These are phyloP conservation scores for Cordyceps militaris DNA, from an alignment of 2,329 filamentous ascomycete species.

Conservation along the genomic window DNA sequence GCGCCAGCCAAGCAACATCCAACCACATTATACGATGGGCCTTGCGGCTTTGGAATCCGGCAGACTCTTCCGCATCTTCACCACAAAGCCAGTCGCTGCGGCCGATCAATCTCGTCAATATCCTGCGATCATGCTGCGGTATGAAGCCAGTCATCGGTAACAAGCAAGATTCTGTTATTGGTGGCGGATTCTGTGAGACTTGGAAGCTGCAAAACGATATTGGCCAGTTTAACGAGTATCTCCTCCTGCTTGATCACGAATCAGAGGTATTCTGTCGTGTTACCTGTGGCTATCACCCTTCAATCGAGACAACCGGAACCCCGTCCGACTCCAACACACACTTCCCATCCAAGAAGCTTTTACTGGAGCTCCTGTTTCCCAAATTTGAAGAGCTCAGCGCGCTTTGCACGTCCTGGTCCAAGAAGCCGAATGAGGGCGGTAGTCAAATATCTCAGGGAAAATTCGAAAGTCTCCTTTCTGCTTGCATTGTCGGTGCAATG, in stretches of 20 bases:
- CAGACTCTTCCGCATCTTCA: neutral
- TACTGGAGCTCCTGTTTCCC: constrained; percentile 46
- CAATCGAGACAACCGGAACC: constrained; percentile 14
- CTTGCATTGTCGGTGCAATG: constrained; percentile 38
- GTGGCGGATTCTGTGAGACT: constrained; percentile 41
- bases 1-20: constrained; percentile 58
- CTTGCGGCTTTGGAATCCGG: constrained; percentile 73
- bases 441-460: constrained; percentile 45
- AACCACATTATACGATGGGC: constrained; percentile 76
- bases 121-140: constrained; percentile 66
- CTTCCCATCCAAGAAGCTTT: constrained; percentile 41
- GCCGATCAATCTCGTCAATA: constrained; percentile 57
- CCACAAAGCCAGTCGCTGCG: constrained; percentile 42
- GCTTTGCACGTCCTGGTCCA: constrained; percentile 41
- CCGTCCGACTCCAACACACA: constrained; percentile 27
- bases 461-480: constrained; percentile 45
- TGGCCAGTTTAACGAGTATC: constrained; percentile 43
- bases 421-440: constrained; percentile 37
- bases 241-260: constrained; percentile 42
- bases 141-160: constrained; percentile 26
- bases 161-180: constrained; percentile 32
- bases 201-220: constrained; percentile 39
- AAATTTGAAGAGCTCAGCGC: constrained; percentile 44
- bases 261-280: neutral
- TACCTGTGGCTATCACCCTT: constrained; percentile 9